Evolutionary conservation across 2,329 filamentous ascomycete species (phyloP).

Genomic region (Cytospora piceae): DNA sequence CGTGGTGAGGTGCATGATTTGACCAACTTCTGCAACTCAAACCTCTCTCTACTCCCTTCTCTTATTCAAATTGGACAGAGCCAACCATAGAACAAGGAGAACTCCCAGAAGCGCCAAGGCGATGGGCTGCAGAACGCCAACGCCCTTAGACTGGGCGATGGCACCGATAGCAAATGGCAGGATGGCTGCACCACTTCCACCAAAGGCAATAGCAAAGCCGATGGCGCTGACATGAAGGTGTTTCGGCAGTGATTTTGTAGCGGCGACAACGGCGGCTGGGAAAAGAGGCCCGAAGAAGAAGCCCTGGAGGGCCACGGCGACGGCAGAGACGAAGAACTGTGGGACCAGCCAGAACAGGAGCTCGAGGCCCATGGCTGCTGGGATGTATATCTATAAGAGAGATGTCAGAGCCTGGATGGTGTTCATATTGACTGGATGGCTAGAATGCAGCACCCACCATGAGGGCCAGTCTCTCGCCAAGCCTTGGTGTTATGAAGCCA

Average conservation of each 20-base stretch:
- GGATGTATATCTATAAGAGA: conserved; percentile 58
- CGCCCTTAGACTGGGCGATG: conserved; percentile 61
- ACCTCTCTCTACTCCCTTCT: conserved; percentile 41
- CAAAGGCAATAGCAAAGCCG: conserved; percentile 77
- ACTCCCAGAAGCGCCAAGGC: conserved; percentile 54
- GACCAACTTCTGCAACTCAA: conserved; percentile 26
- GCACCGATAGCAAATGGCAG: conserved; percentile 69
- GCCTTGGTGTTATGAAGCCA: conserved; percentile 71
- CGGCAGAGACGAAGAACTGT: conserved; percentile 73
- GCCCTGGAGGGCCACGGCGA: conserved; percentile 72
- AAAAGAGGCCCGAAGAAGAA: conserved; percentile 83
- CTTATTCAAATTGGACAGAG: conserved; percentile 47
- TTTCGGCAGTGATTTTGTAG: conserved; percentile 69
- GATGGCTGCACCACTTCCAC: conserved; percentile 71
- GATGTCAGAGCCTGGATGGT: conserved; percentile 13
- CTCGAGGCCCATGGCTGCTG: conserved; percentile 65
- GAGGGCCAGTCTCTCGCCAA: conserved; percentile 71
- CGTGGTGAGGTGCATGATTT: too few species aligned
- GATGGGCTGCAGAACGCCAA: conserved; percentile 60
- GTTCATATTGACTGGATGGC: conserved; percentile 29
- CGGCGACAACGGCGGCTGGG: conserved; percentile 70
- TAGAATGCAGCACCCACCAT: conserved; percentile 14
- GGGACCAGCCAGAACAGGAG: conserved; percentile 83
- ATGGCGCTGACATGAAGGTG: conserved; percentile 78
- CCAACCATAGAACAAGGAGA: conserved; percentile 51